Evolutionary conservation across 2,329 filamentous ascomycete genomes (phyloP).

Genomic region (Pseudogymnoascus sp.): DNA sequence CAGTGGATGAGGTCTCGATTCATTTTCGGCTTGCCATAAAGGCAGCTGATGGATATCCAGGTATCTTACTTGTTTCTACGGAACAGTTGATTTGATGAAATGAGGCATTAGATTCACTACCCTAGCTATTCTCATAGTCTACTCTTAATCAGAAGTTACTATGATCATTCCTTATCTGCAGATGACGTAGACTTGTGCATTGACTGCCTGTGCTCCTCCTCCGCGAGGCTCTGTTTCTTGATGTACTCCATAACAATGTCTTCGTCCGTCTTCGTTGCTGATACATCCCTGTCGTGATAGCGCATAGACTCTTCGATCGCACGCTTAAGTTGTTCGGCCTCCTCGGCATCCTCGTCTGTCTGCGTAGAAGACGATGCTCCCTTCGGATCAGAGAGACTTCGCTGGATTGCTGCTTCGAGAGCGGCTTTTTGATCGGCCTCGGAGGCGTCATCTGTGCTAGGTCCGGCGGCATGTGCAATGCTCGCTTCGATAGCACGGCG

Average conservation of each 20-base stretch:
- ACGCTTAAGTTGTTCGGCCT: slow-evolving; percentile 33
- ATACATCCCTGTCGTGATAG: slow-evolving; percentile 25
- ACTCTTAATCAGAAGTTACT: background rate
- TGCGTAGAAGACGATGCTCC: slow-evolving; percentile 11
- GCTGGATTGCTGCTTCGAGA: slow-evolving; percentile 47
- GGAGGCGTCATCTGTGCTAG: slow-evolving; percentile 11
- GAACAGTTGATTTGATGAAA: background rate
- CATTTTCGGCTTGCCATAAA: background rate
- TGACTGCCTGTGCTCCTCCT: slow-evolving; percentile 43
- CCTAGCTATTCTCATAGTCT: background rate
- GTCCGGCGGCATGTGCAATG: slow-evolving; percentile 34
- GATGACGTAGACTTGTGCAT: background rate
- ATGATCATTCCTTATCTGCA: background rate
- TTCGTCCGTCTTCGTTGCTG: slow-evolving; percentile 49
- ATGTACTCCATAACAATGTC: slow-evolving; percentile 68
- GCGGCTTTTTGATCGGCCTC: slow-evolving; percentile 50
- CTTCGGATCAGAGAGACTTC: slow-evolving; percentile 34
- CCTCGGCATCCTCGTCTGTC: slow-evolving; percentile 20
- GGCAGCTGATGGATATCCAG: background rate
- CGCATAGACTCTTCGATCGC: slow-evolving; percentile 35
- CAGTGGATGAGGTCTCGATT: background rate
- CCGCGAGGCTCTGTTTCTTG: slow-evolving; percentile 65
- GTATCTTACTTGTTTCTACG: background rate
- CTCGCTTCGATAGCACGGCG: slow-evolving; percentile 42
- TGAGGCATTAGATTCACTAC: background rate